Base-by-base conservation (phyloP, 2,329 filamentous ascomycete genomes). In the Claviceps arundinis region DNA sequence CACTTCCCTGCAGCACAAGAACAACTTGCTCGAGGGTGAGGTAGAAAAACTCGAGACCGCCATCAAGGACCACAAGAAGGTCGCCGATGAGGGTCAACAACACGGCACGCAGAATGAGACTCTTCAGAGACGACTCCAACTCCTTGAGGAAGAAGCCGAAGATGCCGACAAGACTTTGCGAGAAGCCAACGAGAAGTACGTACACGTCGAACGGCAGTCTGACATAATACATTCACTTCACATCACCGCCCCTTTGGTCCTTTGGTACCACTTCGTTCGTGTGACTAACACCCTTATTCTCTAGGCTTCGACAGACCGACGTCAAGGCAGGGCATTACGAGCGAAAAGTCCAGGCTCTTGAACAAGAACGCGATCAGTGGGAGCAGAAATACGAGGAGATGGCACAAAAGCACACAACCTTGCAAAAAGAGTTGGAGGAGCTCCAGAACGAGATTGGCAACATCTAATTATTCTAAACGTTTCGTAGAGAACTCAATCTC, bases 321-420 rank as follows among this genome's bases (percentile, higher is more conserved):
- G 89, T 97, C 75, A 97, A 97, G 80, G 90, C 91, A 65, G 93
- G 91, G 64, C 91, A 98, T 77, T 97, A 91, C 73, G 93, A 98
- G 78, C 93, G 93, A 74, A 97, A 97, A 80, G 93, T 97, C 62
- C 89, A 96, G 73, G 91, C 93, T 64, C 84, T 96, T 66, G 93
- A 98, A 76, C 77, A 81, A 66, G 82, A 90, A 69, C 86, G 88
- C 64, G 89, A 96, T 72, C 82, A 90, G 72, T 96, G 90, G 90
- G 93, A 97, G 78, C 69, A 78, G 72, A 97, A 98, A 78, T 97
- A 94, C 75, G 93, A 97, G 75, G 91, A 97, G 71, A 94, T 95
- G 85, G 72, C 84, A 63, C 86, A 90, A 82, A 95, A 96, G 76
- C 86, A 94, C 77, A 73, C 75, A 60, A 70, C 78, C 53, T 78